phyloP scores from a whole-genome alignment of 2,329 filamentous ascomycete species.

The Fusarium denticulatum region DNA sequence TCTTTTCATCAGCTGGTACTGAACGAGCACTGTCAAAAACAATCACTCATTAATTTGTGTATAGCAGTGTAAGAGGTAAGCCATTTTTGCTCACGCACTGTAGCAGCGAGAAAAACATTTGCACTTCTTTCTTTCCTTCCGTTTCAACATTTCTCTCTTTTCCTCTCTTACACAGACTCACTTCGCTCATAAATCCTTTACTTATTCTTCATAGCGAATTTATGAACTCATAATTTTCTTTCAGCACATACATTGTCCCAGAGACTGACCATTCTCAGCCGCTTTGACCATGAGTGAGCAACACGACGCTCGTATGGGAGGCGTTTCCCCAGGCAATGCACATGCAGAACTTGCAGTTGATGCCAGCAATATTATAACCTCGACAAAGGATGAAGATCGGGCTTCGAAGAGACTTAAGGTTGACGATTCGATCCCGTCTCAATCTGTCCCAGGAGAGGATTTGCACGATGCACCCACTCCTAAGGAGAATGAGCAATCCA shows the following conservation, averaged over 20 bases:
- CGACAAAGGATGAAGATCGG: constrained; percentile 47
- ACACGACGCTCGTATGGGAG: constrained; percentile 36
- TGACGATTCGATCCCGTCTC: constrained; percentile 46
- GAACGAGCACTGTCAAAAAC: background rate
- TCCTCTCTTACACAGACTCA: constrained; percentile 4
- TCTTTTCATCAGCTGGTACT: constrained; percentile 4
- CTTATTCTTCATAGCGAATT: background rate
- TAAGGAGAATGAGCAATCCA: constrained; percentile 23
- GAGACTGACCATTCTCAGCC: background rate
- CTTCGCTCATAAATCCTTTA: background rate
- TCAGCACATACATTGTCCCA: background rate
- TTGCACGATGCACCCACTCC: constrained; percentile 32
- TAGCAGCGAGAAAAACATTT: background rate
- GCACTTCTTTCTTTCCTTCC: background rate
- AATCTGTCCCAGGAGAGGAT: constrained; percentile 26
- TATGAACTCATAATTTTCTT: background rate
- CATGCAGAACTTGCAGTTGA: constrained; percentile 22
- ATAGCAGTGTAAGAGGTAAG: background rate
- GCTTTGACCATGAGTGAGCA: constrained; percentile 43
- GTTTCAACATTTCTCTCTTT: background rate
- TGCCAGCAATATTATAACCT: constrained; percentile 19
- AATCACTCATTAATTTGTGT: background rate
- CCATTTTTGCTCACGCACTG: background rate
- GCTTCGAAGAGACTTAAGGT: constrained; percentile 70
- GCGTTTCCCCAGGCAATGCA: constrained; percentile 29